Evolutionary conservation across 2,329 filamentous ascomycete species (phyloP).

Genomic region (Aphanocladium album): DNA sequence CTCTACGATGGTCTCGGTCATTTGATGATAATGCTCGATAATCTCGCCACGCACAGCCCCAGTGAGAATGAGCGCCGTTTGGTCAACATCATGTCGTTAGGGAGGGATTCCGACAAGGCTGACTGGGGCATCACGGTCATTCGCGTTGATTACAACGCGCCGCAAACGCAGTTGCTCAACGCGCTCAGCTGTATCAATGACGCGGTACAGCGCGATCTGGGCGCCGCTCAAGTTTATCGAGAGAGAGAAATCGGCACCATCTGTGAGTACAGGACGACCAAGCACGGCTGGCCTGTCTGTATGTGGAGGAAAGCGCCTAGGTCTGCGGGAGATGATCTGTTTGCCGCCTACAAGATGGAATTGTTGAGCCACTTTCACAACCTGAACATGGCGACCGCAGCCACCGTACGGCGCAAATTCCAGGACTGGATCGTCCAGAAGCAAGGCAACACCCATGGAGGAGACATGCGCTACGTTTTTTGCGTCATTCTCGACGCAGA

Average conservation of each 20-base stretch:
- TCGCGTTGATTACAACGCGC: not conserved
- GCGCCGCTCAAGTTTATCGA: not conserved
- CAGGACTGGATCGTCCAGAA: not conserved
- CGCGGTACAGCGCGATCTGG: not conserved
- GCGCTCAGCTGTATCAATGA: constrained; percentile 1
- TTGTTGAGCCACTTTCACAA: not conserved
- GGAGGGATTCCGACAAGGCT: not conserved
- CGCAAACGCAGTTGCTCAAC: not conserved
- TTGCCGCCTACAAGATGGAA: not conserved
- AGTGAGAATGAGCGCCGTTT: not conserved
- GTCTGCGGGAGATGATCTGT: not conserved
- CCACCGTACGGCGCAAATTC: not conserved
- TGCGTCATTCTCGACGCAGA: not conserved
- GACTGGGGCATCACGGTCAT: constrained; percentile 3
- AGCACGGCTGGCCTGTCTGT: not conserved
- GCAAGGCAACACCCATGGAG: not conserved
- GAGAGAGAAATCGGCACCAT: not conserved
- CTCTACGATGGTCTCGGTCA: no score
- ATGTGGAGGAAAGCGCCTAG: not conserved
- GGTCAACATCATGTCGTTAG: not conserved
- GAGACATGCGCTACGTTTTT: constrained; percentile 11
- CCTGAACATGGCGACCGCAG: not conserved
- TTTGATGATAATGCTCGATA: no score
- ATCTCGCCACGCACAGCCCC: not conserved
- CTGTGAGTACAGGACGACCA: not conserved